Evolutionary conservation across 208 protist genomes (phyloP), one percentile per base, ranked within the genome.

Genomic region (Leishmania guyanensis): DNA sequence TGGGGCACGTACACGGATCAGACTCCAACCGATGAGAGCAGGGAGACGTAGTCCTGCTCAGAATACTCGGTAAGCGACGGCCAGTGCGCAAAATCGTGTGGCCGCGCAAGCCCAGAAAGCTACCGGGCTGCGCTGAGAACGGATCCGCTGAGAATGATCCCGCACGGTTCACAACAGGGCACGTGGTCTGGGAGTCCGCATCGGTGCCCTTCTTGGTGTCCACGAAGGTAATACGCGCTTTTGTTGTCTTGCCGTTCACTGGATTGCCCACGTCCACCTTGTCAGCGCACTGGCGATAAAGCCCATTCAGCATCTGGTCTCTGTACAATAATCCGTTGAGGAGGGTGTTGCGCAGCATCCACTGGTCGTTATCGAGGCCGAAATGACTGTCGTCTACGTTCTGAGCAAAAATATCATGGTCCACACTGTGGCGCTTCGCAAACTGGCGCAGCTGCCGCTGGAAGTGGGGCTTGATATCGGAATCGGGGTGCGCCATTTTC

Each of bases 331-430:
- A 85, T 16, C 93, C 91, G 81, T 98, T 98, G 58, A 97, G 85
- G 69, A 96, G 83, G 9, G 95, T 98, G 85, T 98, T 98, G 39
- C 94, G 90, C 68, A 98, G 90, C 92, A 98, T 94, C 95, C 94
- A 97, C 82, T 98, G 95, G 79, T 97, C 95, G 82, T 97, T 98
- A 77, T 98, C 94, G 6, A 98, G 86, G 33, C 89, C 91, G 77
- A 97, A 98, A 33, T 87, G 60, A 74, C 85, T 90, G 80, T 95
- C 92, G 77, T 98, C 93, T 10, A 96, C 88, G 50, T 93, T 87
- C n/a, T 84, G 64, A 72, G 94, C 89, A 81, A 98, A 98, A 26
- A 98, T 79, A 78, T 98, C 95, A 56, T 84, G 83, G n/a, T 97
- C 89, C 70, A 94, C 86, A 75, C 84, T 80, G 83, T 94, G 89